These are phyloP conservation scores for Aristolochia fimbriata DNA, from an alignment of 164 flowering plant genomes.

Conservation along the genomic window DNA sequence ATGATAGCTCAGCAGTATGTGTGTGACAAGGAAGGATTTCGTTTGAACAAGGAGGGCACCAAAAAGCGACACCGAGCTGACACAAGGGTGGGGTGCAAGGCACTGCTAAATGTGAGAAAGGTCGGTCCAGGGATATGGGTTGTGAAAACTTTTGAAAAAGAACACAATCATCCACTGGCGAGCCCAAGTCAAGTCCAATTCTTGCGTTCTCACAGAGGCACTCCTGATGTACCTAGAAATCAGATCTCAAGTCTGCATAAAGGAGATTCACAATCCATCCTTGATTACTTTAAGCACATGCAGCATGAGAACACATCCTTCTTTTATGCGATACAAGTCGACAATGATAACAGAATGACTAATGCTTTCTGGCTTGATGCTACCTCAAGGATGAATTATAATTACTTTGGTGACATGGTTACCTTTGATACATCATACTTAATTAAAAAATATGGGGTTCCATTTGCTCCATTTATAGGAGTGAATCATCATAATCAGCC, in stretches of 20 bases:
- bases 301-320: slow-evolving; percentile 10
- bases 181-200: slow-evolving; percentile 5
- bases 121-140: slow-evolving; percentile 13
- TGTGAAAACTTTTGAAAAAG: slow-evolving; percentile 10
- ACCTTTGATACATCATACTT: slow-evolving; percentile 43
- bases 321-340: slow-evolving; percentile 32
- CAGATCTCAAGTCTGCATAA: not conserved
- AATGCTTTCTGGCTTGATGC: slow-evolving; percentile 68
- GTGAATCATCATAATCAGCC: slow-evolving; percentile 56
- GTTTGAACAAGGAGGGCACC: slow-evolving; percentile 15
- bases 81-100: slow-evolving; percentile 18
- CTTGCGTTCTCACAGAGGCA: slow-evolving; percentile 7
- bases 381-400: slow-evolving; percentile 48
- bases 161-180: slow-evolving; percentile 10
- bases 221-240: slow-evolving; percentile 4
- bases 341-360: slow-evolving; percentile 39
- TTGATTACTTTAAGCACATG: slow-evolving; percentile 9
- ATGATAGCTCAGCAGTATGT: slow-evolving; percentile 34
- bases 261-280: slow-evolving; percentile 7
- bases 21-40: slow-evolving; percentile 51
- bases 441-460: slow-evolving; percentile 38
- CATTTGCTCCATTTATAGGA: slow-evolving; percentile 59
- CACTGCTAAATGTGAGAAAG: slow-evolving; percentile 12
- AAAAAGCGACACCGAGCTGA: slow-evolving; percentile 7
- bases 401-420: slow-evolving; percentile 55